Evolutionary conservation across 306 rosid genomes (phyloP).

Genomic region (Amphicarpaea edgeworthii): DNA sequence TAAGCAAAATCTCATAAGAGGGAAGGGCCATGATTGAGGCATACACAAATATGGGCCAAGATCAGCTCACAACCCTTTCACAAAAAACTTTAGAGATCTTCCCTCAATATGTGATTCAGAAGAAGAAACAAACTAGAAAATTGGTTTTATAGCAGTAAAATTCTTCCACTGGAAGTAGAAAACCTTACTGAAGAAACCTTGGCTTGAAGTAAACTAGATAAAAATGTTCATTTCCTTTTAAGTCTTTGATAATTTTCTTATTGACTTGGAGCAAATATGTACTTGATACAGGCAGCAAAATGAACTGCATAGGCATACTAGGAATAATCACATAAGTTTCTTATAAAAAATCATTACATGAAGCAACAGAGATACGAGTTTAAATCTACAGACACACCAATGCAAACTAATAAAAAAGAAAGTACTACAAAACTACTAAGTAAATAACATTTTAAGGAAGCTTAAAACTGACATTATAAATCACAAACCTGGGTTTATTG

Average conservation of each 20-base stretch:
- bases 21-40: not conserved
- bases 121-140: not conserved
- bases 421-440: not conserved
- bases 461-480: constrained; percentile 32
- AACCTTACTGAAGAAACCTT: not conserved
- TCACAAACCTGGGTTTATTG: constrained; percentile 68
- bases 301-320: not conserved
- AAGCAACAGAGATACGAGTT: not conserved
- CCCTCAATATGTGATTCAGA: not conserved
- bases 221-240: not conserved
- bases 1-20: not conserved
- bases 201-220: not conserved
- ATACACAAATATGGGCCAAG: not conserved
- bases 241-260: too few relatives aligned
- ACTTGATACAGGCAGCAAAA: not conserved
- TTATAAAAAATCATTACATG: not conserved
- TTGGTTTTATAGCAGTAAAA: not conserved
- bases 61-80: not conserved
- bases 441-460: constrained; percentile 3
- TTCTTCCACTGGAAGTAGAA: not conserved
- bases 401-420: not conserved
- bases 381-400: not conserved
- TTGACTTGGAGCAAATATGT: not conserved
- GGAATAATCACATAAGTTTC: constrained; percentile 1
- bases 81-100: not conserved